These are phyloP conservation scores for Lepidium aucheri DNA, from an alignment of 345 rosid genomes.

Conservation along the genomic window DNA sequence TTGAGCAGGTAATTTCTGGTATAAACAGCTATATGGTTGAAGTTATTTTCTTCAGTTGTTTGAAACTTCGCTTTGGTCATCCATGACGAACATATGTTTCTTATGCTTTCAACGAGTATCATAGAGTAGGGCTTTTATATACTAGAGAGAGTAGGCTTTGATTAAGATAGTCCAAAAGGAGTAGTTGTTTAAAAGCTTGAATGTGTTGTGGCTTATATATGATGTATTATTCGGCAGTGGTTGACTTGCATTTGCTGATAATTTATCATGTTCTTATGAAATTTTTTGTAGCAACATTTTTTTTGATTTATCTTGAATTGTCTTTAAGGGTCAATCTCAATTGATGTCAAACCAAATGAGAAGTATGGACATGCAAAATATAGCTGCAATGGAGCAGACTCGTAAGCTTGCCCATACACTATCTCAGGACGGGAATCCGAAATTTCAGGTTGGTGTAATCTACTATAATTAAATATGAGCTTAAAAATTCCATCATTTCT, in stretches of 20 bases:
- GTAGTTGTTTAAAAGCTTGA: not conserved
- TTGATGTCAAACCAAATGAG: slow-evolving; percentile 62
- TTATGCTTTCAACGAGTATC: not conserved
- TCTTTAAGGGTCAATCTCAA: slow-evolving; percentile 61
- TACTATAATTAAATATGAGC: not conserved
- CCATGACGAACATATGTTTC: not conserved
- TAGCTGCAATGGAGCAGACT: slow-evolving; percentile 95
- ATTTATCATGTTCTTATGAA: not conserved
- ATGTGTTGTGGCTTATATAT: not conserved
- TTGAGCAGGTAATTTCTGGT: slow-evolving; percentile 62
- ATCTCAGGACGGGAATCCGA: slow-evolving; percentile 83
- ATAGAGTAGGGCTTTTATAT: not conserved
- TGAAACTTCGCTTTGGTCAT: not conserved
- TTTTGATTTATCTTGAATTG: slow-evolving; percentile 8
- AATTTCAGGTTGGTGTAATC: slow-evolving; percentile 70
- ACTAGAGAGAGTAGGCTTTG: not conserved
- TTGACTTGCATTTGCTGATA: slow-evolving; percentile 1
- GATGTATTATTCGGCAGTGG: not conserved
- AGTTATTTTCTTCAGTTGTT: not conserved
- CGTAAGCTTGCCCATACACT: slow-evolving; percentile 92
- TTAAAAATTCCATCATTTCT: not conserved
- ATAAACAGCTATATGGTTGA: not conserved
- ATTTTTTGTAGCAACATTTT: not conserved
- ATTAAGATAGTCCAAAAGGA: not conserved
- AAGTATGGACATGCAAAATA: slow-evolving; percentile 47